Base-by-base conservation (phyloP, 805 yeast species). In the Cyberlindnera bimundalis region DNA sequence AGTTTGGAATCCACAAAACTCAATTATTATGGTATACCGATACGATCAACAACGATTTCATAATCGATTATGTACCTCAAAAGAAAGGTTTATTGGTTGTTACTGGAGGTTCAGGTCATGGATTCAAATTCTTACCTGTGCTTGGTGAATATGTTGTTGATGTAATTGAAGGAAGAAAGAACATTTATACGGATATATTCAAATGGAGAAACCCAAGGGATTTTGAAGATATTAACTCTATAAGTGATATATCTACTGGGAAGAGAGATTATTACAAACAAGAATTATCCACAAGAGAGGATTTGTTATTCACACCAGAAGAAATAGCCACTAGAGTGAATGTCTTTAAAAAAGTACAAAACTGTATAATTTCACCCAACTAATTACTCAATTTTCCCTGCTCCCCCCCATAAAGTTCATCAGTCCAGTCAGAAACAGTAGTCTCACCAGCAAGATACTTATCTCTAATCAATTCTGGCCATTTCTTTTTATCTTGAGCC, bases 11-110 rank as follows among this genome's bases (percentile, higher is more conserved):
- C 37, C 24, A 25, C 6, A 28, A 35, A 14, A 44, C 55, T 1
- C 20, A 45, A 64, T 63, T 37, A 58, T 64, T 70, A 42, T 72
- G 67, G 67, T 63, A 62, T 38, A 61, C 62, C 5, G 67, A 64
- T 40, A 53, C 66, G 2, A 60, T 60, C 14, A 55, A 61, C 33
- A 56, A 60, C 21, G 64, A 64, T 32, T 61, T 55, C 37, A 42
- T 62, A 14, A 45, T 58, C 18, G 62, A 56, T 30, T 49, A 45
- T 28, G 52, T 46, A 26, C 65, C 67, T 17, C 47, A 39, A 5
- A 49, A 51, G 26, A 51, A 46, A 15, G 53, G 52, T 17, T 38
- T 61, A 19, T 34, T 63, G n/a, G 46, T 62, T 9, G 65, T 58
- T 11, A 57, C 65, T 16, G 66, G 67, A 32, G 67, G 64, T 4